phyloP scores from a whole-genome alignment of 306 rosid genomes.

The Hippophae rhamnoides region DNA sequence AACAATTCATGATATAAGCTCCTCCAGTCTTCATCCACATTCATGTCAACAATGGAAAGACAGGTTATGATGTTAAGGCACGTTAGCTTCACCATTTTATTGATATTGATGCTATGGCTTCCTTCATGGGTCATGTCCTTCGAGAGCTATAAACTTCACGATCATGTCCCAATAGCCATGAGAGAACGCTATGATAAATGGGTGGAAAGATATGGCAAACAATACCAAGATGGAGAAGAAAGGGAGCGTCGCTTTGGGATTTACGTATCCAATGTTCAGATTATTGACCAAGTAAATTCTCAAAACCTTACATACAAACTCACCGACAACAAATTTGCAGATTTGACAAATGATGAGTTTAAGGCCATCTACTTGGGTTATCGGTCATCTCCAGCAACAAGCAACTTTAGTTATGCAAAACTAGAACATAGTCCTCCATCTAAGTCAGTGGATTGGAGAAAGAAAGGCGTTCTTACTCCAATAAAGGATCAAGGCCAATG shows the following conservation, averaged over 20 bases:
- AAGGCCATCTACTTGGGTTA: constrained; percentile 30
- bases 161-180: constrained; percentile 15
- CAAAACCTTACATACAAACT: constrained; percentile 48
- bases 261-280: constrained; percentile 41
- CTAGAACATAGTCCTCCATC: constrained; percentile 20
- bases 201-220: constrained; percentile 27
- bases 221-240: constrained; percentile 35
- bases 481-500: constrained; percentile 69
- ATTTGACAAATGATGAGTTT: constrained; percentile 54
- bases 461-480: constrained; percentile 44
- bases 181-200: constrained; percentile 45
- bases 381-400: background rate
- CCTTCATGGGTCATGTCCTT: constrained; percentile 19
- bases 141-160: constrained; percentile 8
- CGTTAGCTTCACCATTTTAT: constrained; percentile 24
- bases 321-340: constrained; percentile 54
- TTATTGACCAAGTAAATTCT: constrained; percentile 45
- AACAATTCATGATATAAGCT: no score
- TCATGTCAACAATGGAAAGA: constrained; percentile 26
- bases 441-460: constrained; percentile 57
- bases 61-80: constrained; percentile 8
- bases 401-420: no score
- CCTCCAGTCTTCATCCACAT: no score
- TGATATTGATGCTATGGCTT: constrained; percentile 29
- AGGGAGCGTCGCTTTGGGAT: constrained; percentile 38